Evolutionary conservation across 257 asterid genomes (phyloP).

Genomic region (Rubia yunnanensis): DNA sequence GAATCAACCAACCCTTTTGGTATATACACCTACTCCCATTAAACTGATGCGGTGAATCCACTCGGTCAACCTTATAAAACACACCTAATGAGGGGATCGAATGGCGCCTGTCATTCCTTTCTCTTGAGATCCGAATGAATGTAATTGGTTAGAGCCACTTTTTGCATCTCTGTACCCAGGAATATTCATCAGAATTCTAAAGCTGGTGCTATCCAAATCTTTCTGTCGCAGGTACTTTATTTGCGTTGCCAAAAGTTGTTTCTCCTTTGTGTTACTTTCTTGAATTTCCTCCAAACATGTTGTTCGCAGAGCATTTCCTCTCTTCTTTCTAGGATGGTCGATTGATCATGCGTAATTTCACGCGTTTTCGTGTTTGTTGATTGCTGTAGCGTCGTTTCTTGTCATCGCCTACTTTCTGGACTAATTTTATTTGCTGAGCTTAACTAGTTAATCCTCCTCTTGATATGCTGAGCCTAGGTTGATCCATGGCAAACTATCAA

Average conservation of each 20-base stretch:
- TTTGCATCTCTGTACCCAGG: background rate
- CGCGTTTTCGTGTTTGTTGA: background rate
- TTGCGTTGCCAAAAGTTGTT: background rate
- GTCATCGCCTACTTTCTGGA: background rate
- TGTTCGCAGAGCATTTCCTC: background rate
- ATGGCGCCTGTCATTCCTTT: background rate
- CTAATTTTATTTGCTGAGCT: too few relatives aligned
- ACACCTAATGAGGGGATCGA: background rate
- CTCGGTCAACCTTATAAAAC: constrained; percentile 1
- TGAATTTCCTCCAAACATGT: background rate
- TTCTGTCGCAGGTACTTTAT: background rate
- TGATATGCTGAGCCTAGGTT: too few relatives aligned
- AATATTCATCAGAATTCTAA: constrained; percentile 1
- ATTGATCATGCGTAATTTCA: background rate
- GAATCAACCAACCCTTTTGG: background rate
- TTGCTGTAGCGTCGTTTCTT: background rate
- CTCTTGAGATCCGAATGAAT: constrained; percentile 2
- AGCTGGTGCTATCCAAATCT: background rate
- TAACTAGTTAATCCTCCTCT: too few relatives aligned
- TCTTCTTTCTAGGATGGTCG: background rate
- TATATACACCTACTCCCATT: background rate
- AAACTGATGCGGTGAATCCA: background rate
- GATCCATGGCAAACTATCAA: too few relatives aligned
- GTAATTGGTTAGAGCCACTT: background rate
- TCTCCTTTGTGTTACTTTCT: background rate